Evolutionary conservation across 345 rosid species (phyloP).

Genomic region (Eucalyptus sideroxylon): DNA sequence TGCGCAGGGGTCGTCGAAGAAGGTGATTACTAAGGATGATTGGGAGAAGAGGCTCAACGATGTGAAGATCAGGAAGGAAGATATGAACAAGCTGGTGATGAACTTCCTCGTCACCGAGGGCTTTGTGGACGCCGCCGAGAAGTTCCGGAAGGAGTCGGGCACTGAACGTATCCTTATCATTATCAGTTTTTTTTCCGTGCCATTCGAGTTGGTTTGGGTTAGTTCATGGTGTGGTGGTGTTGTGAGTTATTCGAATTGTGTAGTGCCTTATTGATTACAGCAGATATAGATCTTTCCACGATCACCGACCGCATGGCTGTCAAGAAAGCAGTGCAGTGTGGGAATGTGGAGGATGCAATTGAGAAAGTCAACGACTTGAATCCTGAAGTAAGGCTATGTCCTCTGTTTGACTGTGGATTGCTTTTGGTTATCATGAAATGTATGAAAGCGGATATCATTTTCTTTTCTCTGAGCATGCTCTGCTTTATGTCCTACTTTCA

Average conservation of each 20-base stretch:
- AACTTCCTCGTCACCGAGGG: constrained; percentile 98
- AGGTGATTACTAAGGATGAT: constrained; percentile 37
- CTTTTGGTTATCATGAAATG: neutral
- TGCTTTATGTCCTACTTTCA: neutral
- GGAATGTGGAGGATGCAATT: constrained; percentile 95
- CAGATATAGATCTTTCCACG: constrained; percentile 92
- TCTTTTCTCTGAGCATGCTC: neutral
- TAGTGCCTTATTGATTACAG: constrained; percentile 49
- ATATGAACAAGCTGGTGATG: constrained; percentile 95
- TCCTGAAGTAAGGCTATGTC: constrained; percentile 51
- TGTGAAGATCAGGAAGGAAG: constrained; percentile 84
- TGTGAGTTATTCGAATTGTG: neutral
- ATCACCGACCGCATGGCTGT: constrained; percentile 95
- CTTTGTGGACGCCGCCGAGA: constrained; percentile 89
- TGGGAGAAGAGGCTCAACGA: constrained; percentile 95
- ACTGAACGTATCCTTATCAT: constrained; percentile 70
- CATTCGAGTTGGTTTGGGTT: neutral
- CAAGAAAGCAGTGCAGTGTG: constrained; percentile 92
- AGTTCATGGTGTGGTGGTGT: neutral
- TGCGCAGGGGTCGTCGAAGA: constrained; percentile 5
- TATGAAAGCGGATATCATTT: neutral
- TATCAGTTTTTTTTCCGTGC: neutral
- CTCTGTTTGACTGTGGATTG: neutral
- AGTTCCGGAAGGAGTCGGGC: constrained; percentile 86
- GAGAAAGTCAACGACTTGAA: constrained; percentile 93